Evolutionary conservation across 1,284 basidiomycete genomes (phyloP).

Genomic region (Fistulina hepatica): DNA sequence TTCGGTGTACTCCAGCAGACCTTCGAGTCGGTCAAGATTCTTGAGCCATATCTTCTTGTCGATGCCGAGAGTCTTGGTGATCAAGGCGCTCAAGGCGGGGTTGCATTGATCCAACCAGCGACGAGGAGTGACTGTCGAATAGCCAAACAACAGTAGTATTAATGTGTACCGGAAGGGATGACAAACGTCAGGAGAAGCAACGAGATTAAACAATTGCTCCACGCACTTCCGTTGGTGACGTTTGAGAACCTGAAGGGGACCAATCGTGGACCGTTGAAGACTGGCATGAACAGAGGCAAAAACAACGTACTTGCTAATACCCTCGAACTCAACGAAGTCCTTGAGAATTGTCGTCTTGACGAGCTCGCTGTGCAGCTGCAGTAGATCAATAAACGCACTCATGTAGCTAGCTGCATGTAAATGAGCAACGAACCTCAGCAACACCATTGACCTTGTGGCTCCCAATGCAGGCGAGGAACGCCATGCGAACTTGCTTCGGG

Average conservation of each 20-base stretch:
- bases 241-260: no score
- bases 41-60: conserved; percentile 74
- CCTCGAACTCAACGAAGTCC: conserved; percentile 84
- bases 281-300: no score
- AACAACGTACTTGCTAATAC: conserved; percentile 56
- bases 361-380: conserved; percentile 61
- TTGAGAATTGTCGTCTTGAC: conserved; percentile 75
- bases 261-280: no score
- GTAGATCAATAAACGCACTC: neutral
- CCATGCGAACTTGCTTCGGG: conserved; percentile 84
- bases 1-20: conserved; percentile 55
- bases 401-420: conserved; percentile 1
- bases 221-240: no score
- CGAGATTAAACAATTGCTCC: conserved; percentile 54
- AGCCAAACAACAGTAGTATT: no score
- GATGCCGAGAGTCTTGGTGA: conserved; percentile 68
- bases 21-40: conserved; percentile 62
- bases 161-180: no score
- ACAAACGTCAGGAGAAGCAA: conserved; percentile 19
- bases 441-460: conserved; percentile 89
- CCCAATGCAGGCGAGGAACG: conserved; percentile 70
- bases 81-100: conserved; percentile 72
- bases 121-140: conserved; percentile 75
- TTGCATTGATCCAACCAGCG: conserved; percentile 93
- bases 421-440: conserved; percentile 55